These are phyloP conservation scores for Rhodotorula sp. DNA, from an alignment of 1,284 basidiomycete genomes.

Conservation along the genomic window DNA sequence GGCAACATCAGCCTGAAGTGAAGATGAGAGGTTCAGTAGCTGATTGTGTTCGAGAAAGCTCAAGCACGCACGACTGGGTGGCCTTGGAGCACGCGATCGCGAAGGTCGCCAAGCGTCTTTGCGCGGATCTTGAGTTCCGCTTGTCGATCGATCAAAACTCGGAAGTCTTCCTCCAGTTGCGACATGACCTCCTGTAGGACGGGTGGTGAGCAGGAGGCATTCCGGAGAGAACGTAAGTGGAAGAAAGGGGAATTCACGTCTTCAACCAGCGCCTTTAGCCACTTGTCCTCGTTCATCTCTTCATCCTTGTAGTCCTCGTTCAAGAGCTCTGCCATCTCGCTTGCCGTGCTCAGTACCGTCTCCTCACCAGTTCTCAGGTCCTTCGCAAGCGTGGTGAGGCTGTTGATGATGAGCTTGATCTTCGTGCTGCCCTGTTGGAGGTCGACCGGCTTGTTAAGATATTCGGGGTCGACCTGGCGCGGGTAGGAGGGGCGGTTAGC, in stretches of 20 bases:
- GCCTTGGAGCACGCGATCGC: conserved; percentile 16
- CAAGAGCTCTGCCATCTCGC: conserved; percentile 19
- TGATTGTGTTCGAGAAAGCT: background rate
- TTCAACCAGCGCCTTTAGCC: conserved; percentile 4
- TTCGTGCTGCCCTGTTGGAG: conserved; percentile 14
- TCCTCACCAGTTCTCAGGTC: background rate
- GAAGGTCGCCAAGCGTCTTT: conserved; percentile 11
- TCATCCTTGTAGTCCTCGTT: conserved; percentile 18
- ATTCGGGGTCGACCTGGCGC: conserved; percentile 26
- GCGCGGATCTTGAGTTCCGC: conserved; percentile 17
- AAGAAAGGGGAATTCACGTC: conserved; percentile 13
- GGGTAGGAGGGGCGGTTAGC: conserved; percentile 13
- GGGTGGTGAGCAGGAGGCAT: background rate
- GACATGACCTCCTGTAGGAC: background rate
- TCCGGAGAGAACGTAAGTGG: fast-evolving
- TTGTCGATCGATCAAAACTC: conserved; percentile 12
- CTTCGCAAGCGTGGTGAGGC: background rate
- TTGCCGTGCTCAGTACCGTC: conserved; percentile 12
- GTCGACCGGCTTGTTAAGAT: conserved; percentile 36
- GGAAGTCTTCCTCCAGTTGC: conserved; percentile 23
- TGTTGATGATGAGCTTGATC: conserved; percentile 5
- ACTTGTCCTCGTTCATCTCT: background rate
- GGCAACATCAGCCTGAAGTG: conserved; percentile 23
- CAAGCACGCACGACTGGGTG: conserved; percentile 29
- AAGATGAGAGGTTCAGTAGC: background rate